Conservation (phyloP, 2,329 filamentous ascomycete species). For the Lachnellula hyalina region DNA sequence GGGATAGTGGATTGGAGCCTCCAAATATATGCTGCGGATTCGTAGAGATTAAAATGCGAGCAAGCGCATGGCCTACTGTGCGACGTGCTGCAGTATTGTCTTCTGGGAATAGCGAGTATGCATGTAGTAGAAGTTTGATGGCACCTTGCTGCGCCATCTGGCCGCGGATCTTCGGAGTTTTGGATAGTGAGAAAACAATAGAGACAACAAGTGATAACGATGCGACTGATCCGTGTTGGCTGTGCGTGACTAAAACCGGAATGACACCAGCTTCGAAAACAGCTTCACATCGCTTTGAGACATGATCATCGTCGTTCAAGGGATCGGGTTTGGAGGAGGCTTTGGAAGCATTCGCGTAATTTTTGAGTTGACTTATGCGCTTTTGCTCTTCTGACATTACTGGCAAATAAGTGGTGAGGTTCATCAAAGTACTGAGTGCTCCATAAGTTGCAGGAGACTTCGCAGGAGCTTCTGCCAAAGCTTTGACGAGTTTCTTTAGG, state of each 20-base stretch:
- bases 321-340: constrained; percentile 56
- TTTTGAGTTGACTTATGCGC: constrained; percentile 85
- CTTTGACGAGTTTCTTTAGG: constrained; percentile 62
- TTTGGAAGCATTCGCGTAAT: constrained; percentile 83
- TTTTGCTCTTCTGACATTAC: constrained; percentile 82
- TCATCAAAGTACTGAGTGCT: constrained; percentile 76
- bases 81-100: constrained; percentile 44
- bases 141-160: constrained; percentile 90
- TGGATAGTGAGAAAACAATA: constrained; percentile 73
- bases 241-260: constrained; percentile 69
- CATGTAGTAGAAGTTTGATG: constrained; percentile 73
- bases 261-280: constrained; percentile 76
- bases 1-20: constrained; percentile 65
- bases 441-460: constrained; percentile 76
- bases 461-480: constrained; percentile 51
- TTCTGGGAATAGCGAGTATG: constrained; percentile 57
- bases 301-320: constrained; percentile 70
- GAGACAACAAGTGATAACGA: constrained; percentile 68
- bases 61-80: constrained; percentile 72
- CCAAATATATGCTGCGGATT: constrained; percentile 82
- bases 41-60: constrained; percentile 79
- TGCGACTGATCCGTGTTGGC: constrained; percentile 64
- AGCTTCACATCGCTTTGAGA: constrained; percentile 67
- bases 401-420: constrained; percentile 77
- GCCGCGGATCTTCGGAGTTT: constrained; percentile 68